Evolutionary conservation across 192 early-diverging fungal genomes (phyloP), one percentile per base, ranked within the genome.

Genomic region (Haplosporangium gracile): DNA sequence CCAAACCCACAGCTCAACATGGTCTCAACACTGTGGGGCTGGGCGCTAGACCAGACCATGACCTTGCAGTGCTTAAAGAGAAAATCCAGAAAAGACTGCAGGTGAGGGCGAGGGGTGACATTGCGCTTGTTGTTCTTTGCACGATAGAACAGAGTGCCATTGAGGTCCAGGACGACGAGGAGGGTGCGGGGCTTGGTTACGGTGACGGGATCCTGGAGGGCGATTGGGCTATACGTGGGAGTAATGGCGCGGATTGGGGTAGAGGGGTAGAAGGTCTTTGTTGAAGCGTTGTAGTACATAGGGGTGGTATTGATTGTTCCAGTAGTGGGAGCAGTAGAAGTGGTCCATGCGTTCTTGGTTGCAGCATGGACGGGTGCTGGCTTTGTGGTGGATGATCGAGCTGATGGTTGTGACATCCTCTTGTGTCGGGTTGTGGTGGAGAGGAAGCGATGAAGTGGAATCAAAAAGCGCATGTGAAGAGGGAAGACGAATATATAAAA

Each of bases 31-130:
- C 88, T 95, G 1, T 77, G 65, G 18, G 91, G 90, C 49, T 91
- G 91, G 0, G 95, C 94, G 13, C 93, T 93, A 57, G 92, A 93
- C 95, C 95, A 96, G 4, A 96, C 90, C 93, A 95, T 93, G 24
- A 96, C 95, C 8, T 83, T 80, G 89, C 94, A 96, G 72, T 91
- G 77, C 10, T 74, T 70, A 70, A 94, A 89, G 0, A 92, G 70
- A 80, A 92, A 96, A 29, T 90, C 74, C 32, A 95, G 77, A 68
- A 96, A 96, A 2, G 82, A 72, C 1, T 70, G 34, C n/a, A 93
- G 77, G 76, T 91, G 72, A 0, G 95, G 95, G 2, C 95, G 91
- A 2, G 86, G 36, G 10, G 83, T 87, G 32, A 91, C 85, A n/a
- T 60, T 36, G 43, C 87, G 70, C 18, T 76, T 81, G 65, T 78